phyloP scores from a whole-genome alignment of 768 basidiomycete genomes.

The Chalciporus chontae region DNA sequence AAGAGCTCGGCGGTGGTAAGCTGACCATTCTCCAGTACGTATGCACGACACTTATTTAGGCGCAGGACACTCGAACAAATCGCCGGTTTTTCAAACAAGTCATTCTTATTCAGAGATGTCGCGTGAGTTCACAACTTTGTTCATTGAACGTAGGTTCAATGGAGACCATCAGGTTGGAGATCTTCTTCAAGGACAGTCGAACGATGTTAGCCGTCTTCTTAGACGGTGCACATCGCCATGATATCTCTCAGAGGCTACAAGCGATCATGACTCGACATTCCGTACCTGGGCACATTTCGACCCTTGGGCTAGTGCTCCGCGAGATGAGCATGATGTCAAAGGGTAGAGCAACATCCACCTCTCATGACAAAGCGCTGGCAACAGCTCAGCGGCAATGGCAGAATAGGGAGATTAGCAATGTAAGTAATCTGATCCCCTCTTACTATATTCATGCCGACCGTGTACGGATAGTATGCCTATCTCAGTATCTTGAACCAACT shows the following conservation, averaged over 20 bases:
- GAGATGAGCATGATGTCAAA: conserved; percentile 28
- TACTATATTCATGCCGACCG: background rate
- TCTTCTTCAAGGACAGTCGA: conserved; percentile 91
- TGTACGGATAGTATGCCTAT: conserved; percentile 69
- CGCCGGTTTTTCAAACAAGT: conserved; percentile 71
- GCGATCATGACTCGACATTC: conserved; percentile 41
- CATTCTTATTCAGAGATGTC: conserved; percentile 88
- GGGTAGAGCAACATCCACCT: conserved; percentile 5
- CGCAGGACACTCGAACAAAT: conserved; percentile 77
- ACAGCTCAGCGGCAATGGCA: conserved; percentile 85
- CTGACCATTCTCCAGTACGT: background rate
- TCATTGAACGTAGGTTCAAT: background rate
- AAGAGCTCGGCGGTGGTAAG: conserved; percentile 79
- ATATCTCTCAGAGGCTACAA: conserved; percentile 52
- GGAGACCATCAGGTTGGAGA: conserved; percentile 58
- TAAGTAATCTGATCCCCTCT: conserved; percentile 33
- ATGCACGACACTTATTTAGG: conserved; percentile 1
- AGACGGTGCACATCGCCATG: conserved; percentile 60
- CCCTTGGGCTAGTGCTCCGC: conserved; percentile 46
- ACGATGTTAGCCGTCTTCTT: conserved; percentile 83
- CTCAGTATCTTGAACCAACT: conserved; percentile 86
- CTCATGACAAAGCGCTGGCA: conserved; percentile 45
- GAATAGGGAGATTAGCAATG: conserved; percentile 87
- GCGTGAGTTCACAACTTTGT: conserved; percentile 52
- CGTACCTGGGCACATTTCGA: conserved; percentile 37